These are phyloP conservation scores for Cordyceps sp. DNA, from an alignment of 2,329 filamentous ascomycete genomes.

Conservation along the genomic window DNA sequence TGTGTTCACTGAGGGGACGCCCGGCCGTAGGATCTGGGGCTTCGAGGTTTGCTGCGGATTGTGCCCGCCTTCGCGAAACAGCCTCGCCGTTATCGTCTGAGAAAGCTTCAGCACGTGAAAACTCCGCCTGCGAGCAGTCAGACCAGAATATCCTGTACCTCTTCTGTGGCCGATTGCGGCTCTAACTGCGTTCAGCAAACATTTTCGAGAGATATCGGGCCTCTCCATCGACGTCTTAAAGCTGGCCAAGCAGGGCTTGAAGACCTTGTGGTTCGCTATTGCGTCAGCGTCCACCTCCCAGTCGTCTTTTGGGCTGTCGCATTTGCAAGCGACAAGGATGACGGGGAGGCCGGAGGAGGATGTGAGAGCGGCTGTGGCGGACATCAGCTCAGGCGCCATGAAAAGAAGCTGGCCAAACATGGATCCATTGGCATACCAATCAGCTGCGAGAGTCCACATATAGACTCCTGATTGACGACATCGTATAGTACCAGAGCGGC, in stretches of 20 bases:
- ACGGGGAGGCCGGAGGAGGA: constrained; percentile 58
- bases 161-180: constrained; percentile 50
- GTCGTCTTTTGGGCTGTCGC: constrained; percentile 55
- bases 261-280: constrained; percentile 44
- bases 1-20: constrained; percentile 41
- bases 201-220: constrained; percentile 57
- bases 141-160: constrained; percentile 28
- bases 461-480: constrained; percentile 61
- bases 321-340: constrained; percentile 77
- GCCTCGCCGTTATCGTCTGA: constrained; percentile 25
- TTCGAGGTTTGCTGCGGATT: constrained; percentile 46
- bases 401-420: neutral
- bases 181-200: constrained; percentile 59
- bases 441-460: constrained; percentile 57
- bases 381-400: neutral
- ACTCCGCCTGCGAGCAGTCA: neutral
- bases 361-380: constrained; percentile 49
- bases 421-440: constrained; percentile 38
- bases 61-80: constrained; percentile 35
- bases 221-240: constrained; percentile 57
- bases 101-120: constrained; percentile 2
- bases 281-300: constrained; percentile 55
- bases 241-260: constrained; percentile 52
- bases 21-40: constrained; percentile 30
- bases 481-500: constrained; percentile 79